Evolutionary conservation across 2,329 filamentous ascomycete species (phyloP), one percentile per base, ranked within the genome.

Genomic region (Hysterium pulicare): DNA sequence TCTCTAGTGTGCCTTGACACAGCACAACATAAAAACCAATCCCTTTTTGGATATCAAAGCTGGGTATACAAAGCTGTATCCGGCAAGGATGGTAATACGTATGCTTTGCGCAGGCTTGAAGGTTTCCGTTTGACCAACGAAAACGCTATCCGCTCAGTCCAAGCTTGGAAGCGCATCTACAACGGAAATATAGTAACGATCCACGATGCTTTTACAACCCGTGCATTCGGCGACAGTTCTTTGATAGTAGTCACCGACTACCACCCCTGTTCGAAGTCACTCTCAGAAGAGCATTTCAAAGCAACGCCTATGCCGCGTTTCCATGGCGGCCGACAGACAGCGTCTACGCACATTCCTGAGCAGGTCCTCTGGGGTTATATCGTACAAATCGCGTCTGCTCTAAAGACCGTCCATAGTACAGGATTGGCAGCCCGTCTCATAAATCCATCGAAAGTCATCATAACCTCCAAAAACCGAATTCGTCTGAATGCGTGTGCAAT

Each of bases 41-140:
- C 81, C 10, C 81, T 86, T 13, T 96, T 96, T 67, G 89, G 90
- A 21, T 95, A 89, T 58, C 82, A 85, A 5, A 95, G 86, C 55
- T 97, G 90, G 89, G 81, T 95, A 1, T 98, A 96, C 72, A 97
- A 97, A 71, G 91, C 90, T 7, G 83, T 85, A 19, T 95, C 89
- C 5, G 84, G 80, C 65, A 93, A 93, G 62, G 91, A 91, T 55
- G 93, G 90, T 9, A 84, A 87, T 51, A 82, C 84, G n/a, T 97
- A 95, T 67, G 89, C 85, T 44, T 73, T 98, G 35, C 81, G 93
- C 49, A 79, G 93, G 48, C 78, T 98, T 17, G 90, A 96, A 75
- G 86, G 89, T 37, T 96, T 90, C 61, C 84, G 89, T 9, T 70
- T 97, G 38, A 93, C 86, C 11, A 95, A 90, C 58, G 90, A 95